These are phyloP conservation scores for Pseudocercospora cruenta DNA, from an alignment of 2,329 filamentous ascomycete species.

Conservation along the genomic window DNA sequence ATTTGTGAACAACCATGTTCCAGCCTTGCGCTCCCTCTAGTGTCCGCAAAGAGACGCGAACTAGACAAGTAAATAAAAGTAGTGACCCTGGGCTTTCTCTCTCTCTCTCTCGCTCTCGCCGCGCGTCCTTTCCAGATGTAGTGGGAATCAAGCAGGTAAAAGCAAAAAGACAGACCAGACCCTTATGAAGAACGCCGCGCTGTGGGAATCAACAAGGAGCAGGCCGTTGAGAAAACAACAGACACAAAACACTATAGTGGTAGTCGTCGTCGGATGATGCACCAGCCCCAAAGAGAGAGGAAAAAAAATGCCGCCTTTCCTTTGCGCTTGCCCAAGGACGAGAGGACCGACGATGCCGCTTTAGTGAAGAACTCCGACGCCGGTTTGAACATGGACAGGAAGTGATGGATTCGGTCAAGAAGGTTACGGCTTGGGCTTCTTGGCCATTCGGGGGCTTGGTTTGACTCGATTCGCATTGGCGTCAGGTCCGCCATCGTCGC, in stretches of 20 bases:
- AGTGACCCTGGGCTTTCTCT: neutral
- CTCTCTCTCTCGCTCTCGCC: neutral
- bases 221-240: conserved; percentile 1
- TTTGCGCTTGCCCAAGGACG: neutral
- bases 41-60: neutral
- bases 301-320: conserved; percentile 2
- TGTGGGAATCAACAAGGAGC: conserved; percentile 9
- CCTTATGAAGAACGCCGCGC: neutral
- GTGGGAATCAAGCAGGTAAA: neutral
- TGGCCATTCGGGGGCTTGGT: conserved; percentile 49
- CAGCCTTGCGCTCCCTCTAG: neutral
- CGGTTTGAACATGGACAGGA: conserved; percentile 4
- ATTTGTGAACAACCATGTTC: neutral
- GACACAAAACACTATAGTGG: conserved; percentile 5
- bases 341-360: conserved; percentile 5
- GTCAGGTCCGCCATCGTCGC: conserved; percentile 51
- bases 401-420: neutral
- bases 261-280: conserved; percentile 8
- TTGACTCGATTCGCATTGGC: conserved; percentile 53
- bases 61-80: neutral
- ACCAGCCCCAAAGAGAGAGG: neutral
- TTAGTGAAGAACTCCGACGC: conserved; percentile 9
- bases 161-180: neutral
- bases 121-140: neutral
- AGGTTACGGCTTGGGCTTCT: conserved; percentile 40